phyloP scores from a whole-genome alignment of 305 asterid species.

The Fraxinus dipetala region DNA sequence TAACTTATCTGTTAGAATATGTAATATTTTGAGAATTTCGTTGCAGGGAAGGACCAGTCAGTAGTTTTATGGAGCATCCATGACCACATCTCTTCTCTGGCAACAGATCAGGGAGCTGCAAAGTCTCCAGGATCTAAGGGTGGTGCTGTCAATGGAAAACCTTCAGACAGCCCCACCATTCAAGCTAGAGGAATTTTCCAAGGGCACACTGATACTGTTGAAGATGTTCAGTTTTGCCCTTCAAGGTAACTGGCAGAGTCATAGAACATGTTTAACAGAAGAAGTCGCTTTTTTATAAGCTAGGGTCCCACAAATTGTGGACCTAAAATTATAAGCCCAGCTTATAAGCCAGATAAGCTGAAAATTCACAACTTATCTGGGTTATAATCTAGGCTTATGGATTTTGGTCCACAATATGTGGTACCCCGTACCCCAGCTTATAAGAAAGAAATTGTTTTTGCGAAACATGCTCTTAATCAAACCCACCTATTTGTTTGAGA shows the following conservation, averaged over 20 bases:
- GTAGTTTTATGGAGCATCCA: conserved; percentile 57
- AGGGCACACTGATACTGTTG: conserved; percentile 58
- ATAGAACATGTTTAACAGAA: not conserved
- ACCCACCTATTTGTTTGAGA: not conserved
- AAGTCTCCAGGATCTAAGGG: conserved; percentile 45
- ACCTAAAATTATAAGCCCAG: not conserved
- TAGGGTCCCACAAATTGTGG: not conserved
- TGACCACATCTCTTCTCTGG: conserved; percentile 49
- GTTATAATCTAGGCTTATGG: not conserved
- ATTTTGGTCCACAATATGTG: not conserved
- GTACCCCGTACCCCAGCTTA: not conserved
- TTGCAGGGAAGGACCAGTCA: conserved; percentile 50
- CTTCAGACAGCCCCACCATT: conserved; percentile 34
- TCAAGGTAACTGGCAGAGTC: conserved; percentile 35
- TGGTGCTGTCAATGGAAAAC: conserved; percentile 26
- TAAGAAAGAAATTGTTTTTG: not conserved
- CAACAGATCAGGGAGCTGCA: conserved; percentile 36
- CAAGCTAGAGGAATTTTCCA: conserved; percentile 45
- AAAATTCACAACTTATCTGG: not conserved
- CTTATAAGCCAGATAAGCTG: not conserved
- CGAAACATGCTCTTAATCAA: not conserved
- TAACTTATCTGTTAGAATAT: not conserved
- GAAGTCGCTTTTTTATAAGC: not conserved
- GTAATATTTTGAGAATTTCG: conserved; percentile 5
- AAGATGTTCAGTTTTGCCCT: conserved; percentile 61